Percentiles rank a stretch among this genome's conserved stretches.
Evolutionary conservation across 331 rosid genomes (phyloP).

Genomic region (Saraca asoca): DNA sequence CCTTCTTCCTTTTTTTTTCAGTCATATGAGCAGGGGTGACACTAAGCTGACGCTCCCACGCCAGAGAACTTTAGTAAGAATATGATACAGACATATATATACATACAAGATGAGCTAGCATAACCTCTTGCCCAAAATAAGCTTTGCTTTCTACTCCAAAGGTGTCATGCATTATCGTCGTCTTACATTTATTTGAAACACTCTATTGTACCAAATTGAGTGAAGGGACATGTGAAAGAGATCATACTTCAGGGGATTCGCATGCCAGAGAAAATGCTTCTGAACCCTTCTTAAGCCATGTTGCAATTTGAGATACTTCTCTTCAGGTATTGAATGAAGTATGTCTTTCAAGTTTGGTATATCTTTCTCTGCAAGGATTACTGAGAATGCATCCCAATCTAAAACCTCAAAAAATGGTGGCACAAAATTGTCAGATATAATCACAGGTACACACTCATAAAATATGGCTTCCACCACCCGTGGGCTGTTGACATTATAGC

Average conservation of each 20-base stretch:
- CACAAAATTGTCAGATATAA: constrained; percentile 93
- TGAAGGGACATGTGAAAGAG: constrained; percentile 96
- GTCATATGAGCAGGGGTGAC: too few relatives aligned
- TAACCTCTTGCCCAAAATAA: background rate
- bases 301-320: constrained; percentile 78
- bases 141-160: constrained; percentile 31
- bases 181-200: constrained; percentile 68
- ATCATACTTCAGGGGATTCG: constrained; percentile 76
- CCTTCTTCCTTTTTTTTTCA: too few relatives aligned
- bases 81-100: too few relatives aligned
- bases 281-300: constrained; percentile 77
- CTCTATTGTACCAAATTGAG: constrained; percentile 91
- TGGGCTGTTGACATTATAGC: constrained; percentile 93
- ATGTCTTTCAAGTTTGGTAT: constrained; percentile 71
- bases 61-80: too few relatives aligned
- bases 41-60: too few relatives aligned
- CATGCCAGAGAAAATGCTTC: constrained; percentile 89
- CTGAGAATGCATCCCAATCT: constrained; percentile 82
- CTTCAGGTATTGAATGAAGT: constrained; percentile 65
- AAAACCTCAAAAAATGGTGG: constrained; percentile 91
- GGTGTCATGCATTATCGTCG: constrained; percentile 12
- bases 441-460: constrained; percentile 92
- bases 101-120: background rate
- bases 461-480: constrained; percentile 84
- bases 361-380: constrained; percentile 81